phyloP scores from a whole-genome alignment of 2,329 filamentous ascomycete species.

The Penicillium sp. region DNA sequence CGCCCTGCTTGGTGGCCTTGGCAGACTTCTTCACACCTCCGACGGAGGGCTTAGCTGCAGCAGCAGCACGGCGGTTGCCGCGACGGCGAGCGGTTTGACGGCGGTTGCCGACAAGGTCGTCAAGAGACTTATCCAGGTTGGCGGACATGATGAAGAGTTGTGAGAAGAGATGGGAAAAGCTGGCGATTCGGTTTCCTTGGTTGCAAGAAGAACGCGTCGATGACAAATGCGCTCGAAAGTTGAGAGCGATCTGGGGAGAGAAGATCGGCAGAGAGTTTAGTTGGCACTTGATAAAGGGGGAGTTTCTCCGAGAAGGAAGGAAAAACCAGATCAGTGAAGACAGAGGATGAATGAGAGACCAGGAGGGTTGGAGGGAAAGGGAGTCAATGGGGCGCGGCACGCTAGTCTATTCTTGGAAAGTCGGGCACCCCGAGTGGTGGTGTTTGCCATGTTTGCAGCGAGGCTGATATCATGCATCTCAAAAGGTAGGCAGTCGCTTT shows the following conservation, averaged over 20 bases:
- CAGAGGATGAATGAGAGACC: background rate
- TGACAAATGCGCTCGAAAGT: background rate
- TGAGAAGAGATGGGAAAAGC: conserved; percentile 11
- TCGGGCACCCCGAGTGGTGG: conserved; percentile 4
- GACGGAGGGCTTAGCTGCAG: conserved; percentile 59
- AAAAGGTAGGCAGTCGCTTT: too few relatives aligned
- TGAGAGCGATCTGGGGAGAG: conserved; percentile 10
- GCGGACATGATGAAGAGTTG: conserved; percentile 68
- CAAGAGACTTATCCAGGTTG: conserved; percentile 95
- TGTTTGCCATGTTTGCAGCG: conserved; percentile 19
- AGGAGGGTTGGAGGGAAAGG: background rate
- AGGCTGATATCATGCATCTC: conserved; percentile 5
- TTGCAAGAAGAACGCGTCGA: conserved; percentile 13
- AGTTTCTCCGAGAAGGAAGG: background rate
- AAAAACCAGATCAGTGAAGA: background rate
- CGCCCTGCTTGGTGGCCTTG: conserved; percentile 46
- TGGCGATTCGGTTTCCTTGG: conserved; percentile 15
- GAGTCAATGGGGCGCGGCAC: conserved; percentile 7
- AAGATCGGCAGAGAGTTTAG: conserved; percentile 4
- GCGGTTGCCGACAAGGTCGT: conserved; percentile 88
- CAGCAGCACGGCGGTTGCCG: conserved; percentile 46
- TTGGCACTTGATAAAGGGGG: background rate
- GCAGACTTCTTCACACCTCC: conserved; percentile 83
- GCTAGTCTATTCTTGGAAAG: conserved; percentile 24
- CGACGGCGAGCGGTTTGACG: conserved; percentile 55